Base-by-base conservation (phyloP, 192 early-diverging fungal genomes). In the Coemansia sp. region DNA sequence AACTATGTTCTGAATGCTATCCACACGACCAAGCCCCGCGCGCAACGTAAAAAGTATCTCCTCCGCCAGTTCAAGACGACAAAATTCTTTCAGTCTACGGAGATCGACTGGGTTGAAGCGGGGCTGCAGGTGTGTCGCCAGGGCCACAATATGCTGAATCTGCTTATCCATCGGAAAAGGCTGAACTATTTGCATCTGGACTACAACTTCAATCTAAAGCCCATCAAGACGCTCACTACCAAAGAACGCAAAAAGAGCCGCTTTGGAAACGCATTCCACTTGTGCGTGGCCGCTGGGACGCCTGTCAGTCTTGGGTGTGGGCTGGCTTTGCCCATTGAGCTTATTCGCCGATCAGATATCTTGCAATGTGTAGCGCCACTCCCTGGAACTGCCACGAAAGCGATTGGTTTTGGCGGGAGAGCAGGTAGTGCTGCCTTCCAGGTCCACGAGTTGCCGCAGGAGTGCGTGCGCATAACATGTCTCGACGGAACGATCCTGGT, bases 161-260 rank as follows among this genome's bases (percentile, higher is more conserved):
- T 99, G 21, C 85, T 99, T 60, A 99, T 99, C 71, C 95, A 99
- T 84, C 91, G 98, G 56, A 98, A 98, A 84, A 95, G 97, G 71
- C 83, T 99, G 59, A 97, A 97, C 84, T 99, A 98, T 74, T 85
- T 99, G 64, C 98, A 99, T 68, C 84, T 99, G 69, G 98, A 99
- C 85, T 98, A 96, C 84, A 99, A 99, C 87, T 99, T 99, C 75
- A 98, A 97, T 77, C 87, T 99, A 46, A 99, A 99, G 76, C 98
- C 98, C 6, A 92, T 98, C 71, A 97, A 97, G 84, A 99, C 98
- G 35, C 87, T 99, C 43, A 99, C 98, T 6, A 99, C 98, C 15
- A 99, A 99, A 84, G 98, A 99, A 78, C 88, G 98, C 64, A 99
- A 99, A 73, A 99, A 98, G 85, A 96, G 94, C 15, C 91, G 98